Evolutionary conservation across 371 early-diverging fungal species (phyloP), one percentile per base, ranked within the genome.

Genomic region (Circinella minor): DNA sequence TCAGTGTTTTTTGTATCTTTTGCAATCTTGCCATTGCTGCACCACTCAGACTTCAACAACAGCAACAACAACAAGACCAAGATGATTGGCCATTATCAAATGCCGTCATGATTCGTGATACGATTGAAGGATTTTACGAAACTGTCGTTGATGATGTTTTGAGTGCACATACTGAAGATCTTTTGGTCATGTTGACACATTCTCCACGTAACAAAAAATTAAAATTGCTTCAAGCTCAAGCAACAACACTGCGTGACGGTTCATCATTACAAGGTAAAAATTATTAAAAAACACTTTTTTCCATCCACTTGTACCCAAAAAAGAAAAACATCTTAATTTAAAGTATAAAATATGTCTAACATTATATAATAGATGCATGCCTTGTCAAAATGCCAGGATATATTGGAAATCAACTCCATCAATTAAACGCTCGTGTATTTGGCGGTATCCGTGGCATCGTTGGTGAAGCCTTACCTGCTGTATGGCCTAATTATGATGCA

Each of bases 111-210:
- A 64, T 75, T 14, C 76, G 67, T n/a, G 72, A 72, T 17, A 59
- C 67, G 39, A 55, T 72, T 39, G 54, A 63, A 55, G 66, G 57
- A 18, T 66, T 76, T 57, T 82, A 79, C 39, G 72, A 76, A 63
- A 74, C 78, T 8, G 36, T 78, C 20, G 75, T 78, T 0, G 82
- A 82, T 49, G 63, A 73, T 27, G 70, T 76, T 11, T 61, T 82
- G 18, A 77, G 74, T 60, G 59, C 76, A 1, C 72, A 79, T 47
- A 74, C 78, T 59, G 82, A 82, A 68, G 72, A 74, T 6, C 51
- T 79, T 6, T 61, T 82, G 10, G 51, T 79, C 9, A 66, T 68
- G 46, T 49, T 81, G 17, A 73, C 74, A n/a, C 77, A 78, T 66
- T 57, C 69, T n/a, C 67, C 71, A 55, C 63, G 62, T 54, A 37